Evolutionary conservation across 371 early-diverging fungal species (phyloP).

Genomic region (Chytridium lagenaria): DNA sequence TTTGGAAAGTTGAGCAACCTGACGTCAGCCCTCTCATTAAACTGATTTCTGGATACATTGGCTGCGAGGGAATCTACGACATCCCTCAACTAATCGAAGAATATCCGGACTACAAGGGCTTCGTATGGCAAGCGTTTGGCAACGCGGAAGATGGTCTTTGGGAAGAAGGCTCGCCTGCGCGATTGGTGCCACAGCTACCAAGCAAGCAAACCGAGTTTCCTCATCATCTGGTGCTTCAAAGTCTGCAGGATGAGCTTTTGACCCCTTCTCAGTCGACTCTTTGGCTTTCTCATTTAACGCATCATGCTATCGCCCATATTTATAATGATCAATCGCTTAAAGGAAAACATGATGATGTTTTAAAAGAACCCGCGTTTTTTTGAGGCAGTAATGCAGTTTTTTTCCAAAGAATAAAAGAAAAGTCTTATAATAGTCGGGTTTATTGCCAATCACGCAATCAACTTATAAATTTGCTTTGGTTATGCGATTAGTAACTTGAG

Average conservation of each 20-base stretch:
- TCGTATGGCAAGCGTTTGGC: conserved; percentile 73
- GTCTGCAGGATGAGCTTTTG: conserved; percentile 71
- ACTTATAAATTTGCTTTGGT: too few relatives aligned
- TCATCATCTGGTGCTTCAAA: conserved; percentile 68
- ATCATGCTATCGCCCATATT: conserved; percentile 20
- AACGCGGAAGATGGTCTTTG: conserved; percentile 32
- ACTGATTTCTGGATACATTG: conserved; percentile 62
- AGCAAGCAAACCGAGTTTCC: not conserved
- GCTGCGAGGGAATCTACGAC: conserved; percentile 84
- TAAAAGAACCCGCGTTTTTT: conserved; percentile 56
- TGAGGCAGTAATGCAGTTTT: not conserved
- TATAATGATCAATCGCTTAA: conserved; percentile 40
- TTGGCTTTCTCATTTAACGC: conserved; percentile 60
- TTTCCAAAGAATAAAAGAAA: not conserved
- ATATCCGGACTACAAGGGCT: conserved; percentile 74
- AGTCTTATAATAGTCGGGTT: not conserved
- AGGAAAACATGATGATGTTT: conserved; percentile 67
- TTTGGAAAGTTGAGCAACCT: not conserved
- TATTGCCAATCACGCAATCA: too few relatives aligned
- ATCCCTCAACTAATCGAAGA: conserved; percentile 63
- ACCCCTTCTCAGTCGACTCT: conserved; percentile 60
- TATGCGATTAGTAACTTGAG: not conserved
- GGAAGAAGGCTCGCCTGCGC: conserved; percentile 57
- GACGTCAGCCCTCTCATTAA: not conserved
- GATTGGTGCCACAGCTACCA: not conserved